Evolutionary conservation across 2,329 filamentous ascomycete genomes (phyloP), one percentile per base, ranked within the genome.

Genomic region (Hortaea werneckii): DNA sequence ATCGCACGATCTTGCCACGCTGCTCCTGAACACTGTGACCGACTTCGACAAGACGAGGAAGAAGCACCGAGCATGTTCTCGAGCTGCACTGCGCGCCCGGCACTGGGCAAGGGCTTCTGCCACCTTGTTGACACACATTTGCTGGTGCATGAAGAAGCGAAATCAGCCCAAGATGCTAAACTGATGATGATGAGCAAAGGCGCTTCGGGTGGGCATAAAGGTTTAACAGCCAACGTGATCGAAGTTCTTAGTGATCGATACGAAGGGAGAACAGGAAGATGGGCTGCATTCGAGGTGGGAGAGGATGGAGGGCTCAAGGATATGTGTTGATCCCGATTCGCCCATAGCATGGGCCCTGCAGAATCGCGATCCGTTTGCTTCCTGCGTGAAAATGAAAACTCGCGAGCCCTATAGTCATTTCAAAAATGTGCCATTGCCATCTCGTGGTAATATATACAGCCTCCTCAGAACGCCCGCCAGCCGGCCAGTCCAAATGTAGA

Each of bases 171-270:
- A 11, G 67, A 70, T 55, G 67, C 66, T 0, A 57, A 49, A 35
- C 52, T 54, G 5, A 51, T 59, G 12, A 66, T 65, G 34, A 35
- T 43, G 32, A 45, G 47, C 20, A 35, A 35, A 35, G 9, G 8
- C 9, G 32, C 32, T 35, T 35, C 32, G 8, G 20, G 20, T 20
- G 20, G 20, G 4, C 20, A 20, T 4, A 20, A 20, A 20, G 20
- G 20, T 4, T 20, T 20, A 20, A 56, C 60, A 51, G 62, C 62
- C 29, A 55, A 56, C 41, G 66, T 72, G 26, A 29, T 72, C 2
- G 71, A 74, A 53, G 60, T 74, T 9, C n/a, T 73, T 47, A 54
- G 56, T 30, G 70, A 73, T 59, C 53, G 68, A 42, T 59, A 54
- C 46, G 64, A 54, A 10, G 57, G 54, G 6, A 57, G 67, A 40